Conservation (phyloP, 2,329 filamentous ascomycete species). For the Escovopsis sp. region DNA sequence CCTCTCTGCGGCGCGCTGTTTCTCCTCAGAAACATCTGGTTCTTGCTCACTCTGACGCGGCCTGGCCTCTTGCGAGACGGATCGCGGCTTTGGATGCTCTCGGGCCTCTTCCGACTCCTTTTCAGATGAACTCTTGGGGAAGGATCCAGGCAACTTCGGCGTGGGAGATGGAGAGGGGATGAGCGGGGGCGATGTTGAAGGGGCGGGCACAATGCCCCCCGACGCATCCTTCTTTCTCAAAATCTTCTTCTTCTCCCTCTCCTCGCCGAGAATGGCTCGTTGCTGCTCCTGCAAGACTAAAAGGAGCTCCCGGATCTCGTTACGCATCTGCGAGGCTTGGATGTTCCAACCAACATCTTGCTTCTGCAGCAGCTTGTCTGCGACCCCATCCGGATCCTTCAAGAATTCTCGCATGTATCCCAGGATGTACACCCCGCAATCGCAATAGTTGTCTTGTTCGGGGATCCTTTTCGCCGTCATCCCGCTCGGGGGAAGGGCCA, state of each 20-base stretch:
- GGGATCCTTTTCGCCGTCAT: conserved; percentile 67
- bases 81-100: too few relatives aligned
- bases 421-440: conserved; percentile 80
- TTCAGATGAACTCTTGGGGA: conserved; percentile 2
- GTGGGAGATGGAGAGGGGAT: neutral
- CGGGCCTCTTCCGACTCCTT: neutral
- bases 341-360: conserved; percentile 39
- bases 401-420: conserved; percentile 77
- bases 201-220: conserved; percentile 2
- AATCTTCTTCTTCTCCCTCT: conserved; percentile 16
- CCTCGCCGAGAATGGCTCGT: conserved; percentile 25
- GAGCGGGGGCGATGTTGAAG: neutral
- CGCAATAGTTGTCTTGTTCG: conserved; percentile 66
- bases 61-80: neutral
- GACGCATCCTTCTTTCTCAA: conserved; percentile 8
- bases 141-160: conserved; percentile 4
- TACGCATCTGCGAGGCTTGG: conserved; percentile 44
- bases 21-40: neutral
- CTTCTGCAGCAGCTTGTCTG: conserved; percentile 48
- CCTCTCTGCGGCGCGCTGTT: neutral
- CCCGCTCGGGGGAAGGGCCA: conserved; percentile 24
- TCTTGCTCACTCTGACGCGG: neutral
- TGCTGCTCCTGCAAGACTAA: conserved; percentile 48
- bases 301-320: conserved; percentile 50
- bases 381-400: conserved; percentile 55